Conservation (phyloP, 345 rosid genomes). For the Stellera chamaejasme region DNA sequence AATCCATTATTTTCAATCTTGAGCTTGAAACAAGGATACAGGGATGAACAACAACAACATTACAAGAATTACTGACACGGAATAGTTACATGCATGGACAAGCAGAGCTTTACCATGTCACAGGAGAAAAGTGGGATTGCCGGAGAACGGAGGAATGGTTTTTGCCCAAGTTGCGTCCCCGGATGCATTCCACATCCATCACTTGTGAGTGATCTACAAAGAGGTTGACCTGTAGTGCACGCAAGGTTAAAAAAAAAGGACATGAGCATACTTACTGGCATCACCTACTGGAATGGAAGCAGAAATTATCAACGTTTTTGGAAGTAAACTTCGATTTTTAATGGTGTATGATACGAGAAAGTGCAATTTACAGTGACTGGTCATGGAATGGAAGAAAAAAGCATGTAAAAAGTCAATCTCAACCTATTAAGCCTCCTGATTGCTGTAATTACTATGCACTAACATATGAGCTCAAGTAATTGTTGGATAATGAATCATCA, state of each 20-base stretch:
- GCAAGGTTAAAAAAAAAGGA: background rate
- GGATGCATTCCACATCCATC: constrained; percentile 76
- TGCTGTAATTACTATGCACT: too few species aligned
- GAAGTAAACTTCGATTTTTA: background rate
- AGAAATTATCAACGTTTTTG: too few species aligned
- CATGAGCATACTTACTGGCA: background rate
- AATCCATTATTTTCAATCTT: too few species aligned
- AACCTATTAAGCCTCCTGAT: too few species aligned
- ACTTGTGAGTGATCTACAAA: constrained; percentile 89
- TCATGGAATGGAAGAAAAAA: constrained; percentile 7
- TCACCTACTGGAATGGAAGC: too few species aligned
- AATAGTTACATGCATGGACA: background rate
- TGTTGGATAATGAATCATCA: too few species aligned
- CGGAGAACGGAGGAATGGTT: constrained; percentile 43
- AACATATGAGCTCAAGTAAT: too few species aligned
- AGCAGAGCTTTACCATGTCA: constrained; percentile 14
- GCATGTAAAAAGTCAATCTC: background rate
- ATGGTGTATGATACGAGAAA: background rate
- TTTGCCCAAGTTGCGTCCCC: constrained; percentile 59
- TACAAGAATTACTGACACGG: background rate
- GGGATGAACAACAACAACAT: too few species aligned
- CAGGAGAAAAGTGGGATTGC: constrained; percentile 36
- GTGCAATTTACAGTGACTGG: background rate
- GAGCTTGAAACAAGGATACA: too few species aligned
- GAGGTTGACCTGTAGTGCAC: constrained; percentile 66